Percentiles rank a stretch among this genome's conserved stretches.
Evolutionary conservation across 768 basidiomycete genomes (phyloP).

Genomic region (Podaxis sp.): DNA sequence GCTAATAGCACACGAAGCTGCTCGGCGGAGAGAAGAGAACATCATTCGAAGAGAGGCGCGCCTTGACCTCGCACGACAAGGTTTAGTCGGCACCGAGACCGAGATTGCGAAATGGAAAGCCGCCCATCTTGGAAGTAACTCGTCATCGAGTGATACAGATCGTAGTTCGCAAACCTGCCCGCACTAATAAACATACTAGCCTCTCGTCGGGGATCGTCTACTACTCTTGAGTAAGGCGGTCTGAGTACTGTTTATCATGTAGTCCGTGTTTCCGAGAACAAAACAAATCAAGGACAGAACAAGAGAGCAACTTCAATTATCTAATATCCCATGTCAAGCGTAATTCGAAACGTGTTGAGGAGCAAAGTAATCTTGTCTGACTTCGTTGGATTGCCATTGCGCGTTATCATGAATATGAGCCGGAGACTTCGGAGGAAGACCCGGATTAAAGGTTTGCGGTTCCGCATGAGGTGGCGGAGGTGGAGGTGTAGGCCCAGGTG

Average conservation of each 20-base stretch:
- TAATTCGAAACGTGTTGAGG: neutral
- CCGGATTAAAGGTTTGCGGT: neutral
- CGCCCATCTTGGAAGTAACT: constrained; percentile 11
- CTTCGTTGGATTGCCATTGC: constrained; percentile 25
- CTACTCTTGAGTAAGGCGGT: neutral
- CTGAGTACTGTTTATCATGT: neutral
- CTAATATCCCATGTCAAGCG: constrained; percentile 2
- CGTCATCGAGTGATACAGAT: constrained; percentile 23
- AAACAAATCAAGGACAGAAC: neutral
- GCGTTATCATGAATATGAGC: constrained; percentile 26
- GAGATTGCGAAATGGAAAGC: constrained; percentile 80
- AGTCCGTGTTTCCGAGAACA: constrained; percentile 7
- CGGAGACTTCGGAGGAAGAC: constrained; percentile 37
- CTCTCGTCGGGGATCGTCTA: neutral
- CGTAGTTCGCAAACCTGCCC: neutral
- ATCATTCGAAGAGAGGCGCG: constrained; percentile 68
- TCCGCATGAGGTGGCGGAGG: constrained; percentile 16
- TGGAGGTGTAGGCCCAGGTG: constrained; percentile 23
- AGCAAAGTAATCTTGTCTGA: neutral
- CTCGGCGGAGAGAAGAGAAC: constrained; percentile 64
- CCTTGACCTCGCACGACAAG: constrained; percentile 67
- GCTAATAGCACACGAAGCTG: constrained; percentile 63
- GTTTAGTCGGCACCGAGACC: constrained; percentile 76
- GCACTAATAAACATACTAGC: neutral
- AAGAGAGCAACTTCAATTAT: neutral